phyloP scores from a whole-genome alignment of 148 eudicot species.

The Dianthus caryophyllus region DNA sequence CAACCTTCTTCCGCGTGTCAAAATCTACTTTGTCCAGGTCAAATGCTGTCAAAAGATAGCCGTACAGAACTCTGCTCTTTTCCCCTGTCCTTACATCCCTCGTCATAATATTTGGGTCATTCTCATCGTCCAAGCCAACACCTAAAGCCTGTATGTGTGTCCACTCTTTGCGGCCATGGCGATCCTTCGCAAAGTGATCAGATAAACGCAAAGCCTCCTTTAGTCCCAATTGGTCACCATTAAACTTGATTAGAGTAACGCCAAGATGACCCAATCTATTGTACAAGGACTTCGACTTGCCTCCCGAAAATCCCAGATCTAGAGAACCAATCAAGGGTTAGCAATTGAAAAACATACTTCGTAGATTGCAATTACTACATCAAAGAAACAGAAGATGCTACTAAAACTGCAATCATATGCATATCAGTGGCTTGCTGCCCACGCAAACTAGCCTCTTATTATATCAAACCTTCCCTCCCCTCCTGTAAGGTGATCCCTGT shows the following conservation, averaged over 20 bases:
- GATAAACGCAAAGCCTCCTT: conserved; percentile 71
- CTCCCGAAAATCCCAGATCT: conserved; percentile 76
- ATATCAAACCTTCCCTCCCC: not conserved
- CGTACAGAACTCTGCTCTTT: conserved; percentile 62
- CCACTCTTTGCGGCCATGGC: conserved; percentile 76
- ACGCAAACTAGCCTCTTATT: not conserved
- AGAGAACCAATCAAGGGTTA: conserved; percentile 9
- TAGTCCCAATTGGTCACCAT: conserved; percentile 63
- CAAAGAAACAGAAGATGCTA: not conserved
- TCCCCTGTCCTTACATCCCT: conserved; percentile 70
- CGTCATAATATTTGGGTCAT: conserved; percentile 62
- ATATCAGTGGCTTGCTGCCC: not conserved
- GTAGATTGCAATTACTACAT: not conserved
- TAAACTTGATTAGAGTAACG: conserved; percentile 59
- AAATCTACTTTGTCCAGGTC: conserved; percentile 74
- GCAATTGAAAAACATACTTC: not conserved
- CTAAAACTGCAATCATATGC: not conserved
- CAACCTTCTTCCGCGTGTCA: conserved; percentile 68
- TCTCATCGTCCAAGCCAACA: conserved; percentile 53
- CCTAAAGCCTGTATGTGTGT: conserved; percentile 46
- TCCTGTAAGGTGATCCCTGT: not conserved
- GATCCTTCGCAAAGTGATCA: conserved; percentile 63
- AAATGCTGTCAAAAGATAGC: conserved; percentile 61
- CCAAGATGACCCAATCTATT: conserved; percentile 81
- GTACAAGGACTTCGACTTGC: conserved; percentile 76